These are phyloP conservation scores for Phialophora macrospora DNA, from an alignment of 2,329 filamentous ascomycete genomes.

Conservation along the genomic window DNA sequence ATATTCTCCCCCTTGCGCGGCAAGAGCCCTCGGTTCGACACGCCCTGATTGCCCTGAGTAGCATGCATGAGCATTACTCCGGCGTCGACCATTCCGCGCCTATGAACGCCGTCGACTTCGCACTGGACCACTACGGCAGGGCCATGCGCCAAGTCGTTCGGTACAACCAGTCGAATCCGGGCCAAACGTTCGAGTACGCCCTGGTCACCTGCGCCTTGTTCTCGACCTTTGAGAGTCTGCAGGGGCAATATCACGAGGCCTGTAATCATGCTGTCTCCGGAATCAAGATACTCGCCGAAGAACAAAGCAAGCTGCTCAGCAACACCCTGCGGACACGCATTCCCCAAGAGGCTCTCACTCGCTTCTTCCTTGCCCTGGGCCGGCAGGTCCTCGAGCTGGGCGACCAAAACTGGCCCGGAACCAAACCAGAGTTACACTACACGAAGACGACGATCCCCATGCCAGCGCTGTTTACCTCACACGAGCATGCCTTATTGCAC, in stretches of 20 bases:
- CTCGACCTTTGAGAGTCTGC: slow-evolving; percentile 61
- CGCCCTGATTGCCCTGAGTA: slow-evolving; percentile 41
- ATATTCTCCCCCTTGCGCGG: slow-evolving; percentile 40
- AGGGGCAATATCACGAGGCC: slow-evolving; percentile 55
- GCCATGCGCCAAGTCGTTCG: slow-evolving; percentile 51
- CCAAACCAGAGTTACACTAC: slow-evolving; percentile 8
- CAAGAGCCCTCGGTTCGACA: slow-evolving; percentile 41
- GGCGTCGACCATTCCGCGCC: slow-evolving; percentile 26
- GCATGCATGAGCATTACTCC: slow-evolving; percentile 41
- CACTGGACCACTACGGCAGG: slow-evolving; percentile 56
- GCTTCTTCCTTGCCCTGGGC: slow-evolving; percentile 26
- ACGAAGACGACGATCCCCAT: slow-evolving; percentile 6
- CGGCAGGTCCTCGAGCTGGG: slow-evolving; percentile 31
- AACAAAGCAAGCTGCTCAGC: slow-evolving; percentile 6
- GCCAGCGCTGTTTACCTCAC: slow-evolving; percentile 23
- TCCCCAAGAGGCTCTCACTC: slow-evolving; percentile 17
- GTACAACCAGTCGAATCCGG: slow-evolving; percentile 45
- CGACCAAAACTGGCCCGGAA: slow-evolving; percentile 21
- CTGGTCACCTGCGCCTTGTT: slow-evolving; percentile 58
- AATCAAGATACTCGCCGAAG: slow-evolving; percentile 41
- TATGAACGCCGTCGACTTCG: slow-evolving; percentile 41
- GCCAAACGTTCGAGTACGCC: slow-evolving; percentile 44
- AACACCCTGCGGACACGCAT: slow-evolving; percentile 11
- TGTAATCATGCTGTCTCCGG: slow-evolving; percentile 46
- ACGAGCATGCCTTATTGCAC: slow-evolving; percentile 29